Base-by-base conservation (phyloP, 495 filamentous ascomycete genomes). In the Penicillium argentinense region DNA sequence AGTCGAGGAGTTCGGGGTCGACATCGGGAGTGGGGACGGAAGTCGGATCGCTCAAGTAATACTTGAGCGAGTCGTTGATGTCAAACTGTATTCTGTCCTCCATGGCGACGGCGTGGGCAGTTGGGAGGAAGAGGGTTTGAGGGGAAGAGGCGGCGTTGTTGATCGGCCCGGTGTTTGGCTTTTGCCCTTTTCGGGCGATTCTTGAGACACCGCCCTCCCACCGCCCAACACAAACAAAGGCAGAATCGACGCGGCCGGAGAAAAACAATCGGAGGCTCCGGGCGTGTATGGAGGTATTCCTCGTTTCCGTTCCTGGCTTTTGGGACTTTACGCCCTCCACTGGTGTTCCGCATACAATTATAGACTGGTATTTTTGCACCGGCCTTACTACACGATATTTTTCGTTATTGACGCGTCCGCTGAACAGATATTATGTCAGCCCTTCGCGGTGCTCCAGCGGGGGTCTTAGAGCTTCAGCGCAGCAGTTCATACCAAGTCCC, bases 1-100 rank as follows among this genome's bases (percentile, higher is more conserved):
- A 93, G 50, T 97, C 93, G 44, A 91, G 71, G 29, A 99, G 80
- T 39, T 84, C 84, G 23, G 84, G 64, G 54, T 95, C 87, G 19
- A 92, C 93, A 63, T 96, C 91, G 23, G 86, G 81, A n/a, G 89
- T 96, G 3, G 86, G 77, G 26, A 97, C 81, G 29, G 79, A 79
- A 33, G 84, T 73, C 2, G 95, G 95, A 69, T 96, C 89, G 72
- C 87, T 89, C 76, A 95, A 85, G 69, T 99, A 97, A 61, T 87
- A 79, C 75, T 95, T 97, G 68, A 97, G 84, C 51, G 90, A 86
- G 60, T 93, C 84, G 69, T 96, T 97, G 66, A 99, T 87, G 64
- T 97, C 89, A 69, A 97, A 99, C 49, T 83, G 80, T 56, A 88
- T 74, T 49, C 74, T 72, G 40, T 79, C 75, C 62, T 88, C 89